Evolutionary conservation across 352 stramenopile genomes (phyloP), one percentile per base, ranked within the genome.

Genomic region (Pythium brachiatum): DNA sequence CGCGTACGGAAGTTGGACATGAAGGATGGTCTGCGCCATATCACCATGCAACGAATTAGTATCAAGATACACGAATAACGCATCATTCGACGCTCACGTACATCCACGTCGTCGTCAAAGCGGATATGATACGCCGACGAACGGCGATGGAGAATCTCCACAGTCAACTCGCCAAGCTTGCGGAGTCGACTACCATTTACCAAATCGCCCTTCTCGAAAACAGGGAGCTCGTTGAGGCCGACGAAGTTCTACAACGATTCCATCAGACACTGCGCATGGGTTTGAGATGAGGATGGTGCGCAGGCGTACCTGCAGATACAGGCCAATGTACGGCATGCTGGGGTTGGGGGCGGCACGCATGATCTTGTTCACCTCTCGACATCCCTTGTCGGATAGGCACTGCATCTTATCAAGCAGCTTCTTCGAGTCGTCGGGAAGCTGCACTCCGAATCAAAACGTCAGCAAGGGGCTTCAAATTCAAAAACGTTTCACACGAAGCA

Each of bases 281-380:
- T n/a, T n/a, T n/a, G n/a, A n/a, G n/a, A n/a, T n/a, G n/a, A n/a
- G n/a, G n/a, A n/a, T n/a, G n/a, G n/a, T n/a, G n/a, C n/a, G n/a
- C n/a, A n/a, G 1, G 36, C 38, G 31, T 60, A 92, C 86, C 81
- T 95, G 87, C 27, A 95, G 70, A 50, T 93, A 95, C 2, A 95
- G 66, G 20, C 87, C 87, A 23, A 94, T 86, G 64, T 94, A 95
- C 38, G 87, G 87, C 85, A 95, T 94, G 52, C 78, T 88, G 43
- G 85, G 87, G 18, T 83, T 92, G 7, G 70, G 53, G 7, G 79
- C 73, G 43, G 79, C 84, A 52, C 83, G 79, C 85, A 95, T 95
- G n/a, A 89, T 57, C 18, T 78, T 79, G 60, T 94, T 95, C 69
- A 95, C 90, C 48, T 94, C 87, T 27, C 87, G 86, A 50, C 84